These are phyloP conservation scores for Hirschioporus abietinus DNA, from an alignment of 768 basidiomycete genomes.

Conservation along the genomic window DNA sequence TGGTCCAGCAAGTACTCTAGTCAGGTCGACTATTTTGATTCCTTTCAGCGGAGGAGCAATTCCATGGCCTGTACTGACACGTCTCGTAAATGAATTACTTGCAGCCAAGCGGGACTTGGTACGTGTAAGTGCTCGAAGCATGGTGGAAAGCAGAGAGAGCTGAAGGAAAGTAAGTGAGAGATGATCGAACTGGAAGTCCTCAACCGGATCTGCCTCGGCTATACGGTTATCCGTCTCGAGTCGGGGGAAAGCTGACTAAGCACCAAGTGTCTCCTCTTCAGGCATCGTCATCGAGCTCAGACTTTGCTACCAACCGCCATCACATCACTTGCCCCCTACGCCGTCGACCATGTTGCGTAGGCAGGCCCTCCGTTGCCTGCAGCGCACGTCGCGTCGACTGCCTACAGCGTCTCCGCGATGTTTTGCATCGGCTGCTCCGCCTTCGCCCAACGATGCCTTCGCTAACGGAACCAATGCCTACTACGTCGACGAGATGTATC, in stretches of 20 bases:
- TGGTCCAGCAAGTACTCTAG: slow-evolving; percentile 88
- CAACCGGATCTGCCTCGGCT: too few relatives aligned
- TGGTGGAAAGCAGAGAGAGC: too few relatives aligned
- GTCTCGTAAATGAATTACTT: not conserved
- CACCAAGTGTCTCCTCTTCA: not conserved
- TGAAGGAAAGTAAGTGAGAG: too few relatives aligned
- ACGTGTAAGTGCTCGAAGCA: not conserved
- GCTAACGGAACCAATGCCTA: slow-evolving; percentile 94
- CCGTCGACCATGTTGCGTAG: slow-evolving; percentile 30
- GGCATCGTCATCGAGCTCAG: not conserved
- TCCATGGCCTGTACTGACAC: slow-evolving; percentile 25
- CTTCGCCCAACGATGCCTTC: slow-evolving; percentile 79
- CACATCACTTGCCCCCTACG: slow-evolving; percentile 3
- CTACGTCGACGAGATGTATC: slow-evolving; percentile 97
- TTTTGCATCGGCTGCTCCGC: slow-evolving; percentile 44
- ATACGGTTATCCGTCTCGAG: too few relatives aligned
- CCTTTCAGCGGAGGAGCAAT: slow-evolving; percentile 78
- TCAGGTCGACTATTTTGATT: slow-evolving; percentile 81
- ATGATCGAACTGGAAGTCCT: too few relatives aligned
- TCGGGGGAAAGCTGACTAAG: not conserved
- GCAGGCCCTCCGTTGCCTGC: slow-evolving; percentile 30
- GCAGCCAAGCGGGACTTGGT: not conserved
- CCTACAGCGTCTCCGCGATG: slow-evolving; percentile 22
- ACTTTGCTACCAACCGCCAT: slow-evolving; percentile 2
- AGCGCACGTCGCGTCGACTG: slow-evolving; percentile 19